These are phyloP conservation scores for Penicillium odoratum DNA, from an alignment of 495 filamentous ascomycete genomes.

Conservation along the genomic window DNA sequence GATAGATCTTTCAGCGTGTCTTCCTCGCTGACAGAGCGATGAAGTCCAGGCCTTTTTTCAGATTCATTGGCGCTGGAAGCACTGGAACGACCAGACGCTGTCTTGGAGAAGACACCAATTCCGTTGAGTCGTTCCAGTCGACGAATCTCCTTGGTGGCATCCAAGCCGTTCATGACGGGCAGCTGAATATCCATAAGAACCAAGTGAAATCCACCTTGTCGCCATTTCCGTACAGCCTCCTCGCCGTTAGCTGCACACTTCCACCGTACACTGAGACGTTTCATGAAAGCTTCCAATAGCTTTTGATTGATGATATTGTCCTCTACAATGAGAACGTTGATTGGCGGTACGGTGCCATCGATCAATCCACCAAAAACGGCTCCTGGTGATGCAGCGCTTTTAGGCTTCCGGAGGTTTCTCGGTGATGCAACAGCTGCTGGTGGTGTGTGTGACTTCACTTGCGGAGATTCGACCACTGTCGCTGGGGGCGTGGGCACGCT, in stretches of 20 bases:
- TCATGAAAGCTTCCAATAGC: conserved; percentile 93
- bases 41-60: conserved; percentile 26
- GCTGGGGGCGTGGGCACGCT: conserved; percentile 40
- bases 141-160: conserved; percentile 96
- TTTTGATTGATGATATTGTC: conserved; percentile 97
- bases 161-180: conserved; percentile 93
- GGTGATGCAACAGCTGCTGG: conserved; percentile 41
- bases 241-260: conserved; percentile 91
- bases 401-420: conserved; percentile 34
- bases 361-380: conserved; percentile 63
- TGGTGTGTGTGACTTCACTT: conserved; percentile 37
- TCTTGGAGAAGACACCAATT: conserved; percentile 80
- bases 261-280: conserved; percentile 96
- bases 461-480: conserved; percentile 37
- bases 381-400: conserved; percentile 46
- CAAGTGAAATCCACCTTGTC: conserved; percentile 90
- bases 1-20: conserved; percentile 67
- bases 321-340: conserved; percentile 97
- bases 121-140: conserved; percentile 84
- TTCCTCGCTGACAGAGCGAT: conserved; percentile 44
- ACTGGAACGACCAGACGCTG: conserved; percentile 41
- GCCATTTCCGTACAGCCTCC: conserved; percentile 92
- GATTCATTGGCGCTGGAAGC: conserved; percentile 30
- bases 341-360: conserved; percentile 85
- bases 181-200: conserved; percentile 99